phyloP scores from a whole-genome alignment of 2,329 filamentous ascomycete species.

The Esteya vermicola region DNA sequence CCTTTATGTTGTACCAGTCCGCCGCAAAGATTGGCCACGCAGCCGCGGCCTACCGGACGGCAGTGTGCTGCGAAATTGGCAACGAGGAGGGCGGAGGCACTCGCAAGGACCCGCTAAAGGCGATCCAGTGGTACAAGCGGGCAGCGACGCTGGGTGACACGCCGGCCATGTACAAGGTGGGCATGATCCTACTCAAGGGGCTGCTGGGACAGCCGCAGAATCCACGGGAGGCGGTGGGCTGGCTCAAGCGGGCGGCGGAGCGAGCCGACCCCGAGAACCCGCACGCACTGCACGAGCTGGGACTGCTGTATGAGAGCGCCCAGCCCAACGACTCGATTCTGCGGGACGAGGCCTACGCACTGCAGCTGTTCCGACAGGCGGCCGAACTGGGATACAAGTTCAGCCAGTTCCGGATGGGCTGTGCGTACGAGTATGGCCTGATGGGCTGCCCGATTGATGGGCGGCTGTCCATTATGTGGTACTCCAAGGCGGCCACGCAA shows the following conservation, averaged over 20 bases:
- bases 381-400: slow-evolving; percentile 89
- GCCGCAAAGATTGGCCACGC: slow-evolving; percentile 82
- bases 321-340: slow-evolving; percentile 57
- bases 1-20: slow-evolving; percentile 84
- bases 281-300: slow-evolving; percentile 85
- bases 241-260: slow-evolving; percentile 88
- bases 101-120: slow-evolving; percentile 77
- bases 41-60: slow-evolving; percentile 81
- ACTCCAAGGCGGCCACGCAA: slow-evolving; percentile 78
- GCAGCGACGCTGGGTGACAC: slow-evolving; percentile 82
- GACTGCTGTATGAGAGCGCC: slow-evolving; percentile 49
- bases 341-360: slow-evolving; percentile 68
- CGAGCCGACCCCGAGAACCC: slow-evolving; percentile 80
- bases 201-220: slow-evolving; percentile 78
- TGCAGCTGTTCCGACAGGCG: slow-evolving; percentile 71
- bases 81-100: slow-evolving; percentile 90
- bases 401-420: slow-evolving; percentile 79
- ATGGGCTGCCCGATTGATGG: slow-evolving; percentile 74
- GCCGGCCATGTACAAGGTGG: slow-evolving; percentile 96
- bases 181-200: slow-evolving; percentile 89
- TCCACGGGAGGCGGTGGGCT: slow-evolving; percentile 71
- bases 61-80: slow-evolving; percentile 94
- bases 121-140: slow-evolving; percentile 95
- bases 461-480: slow-evolving; percentile 81
- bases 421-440: slow-evolving; percentile 78